Evolutionary conservation across 306 rosid genomes (phyloP).

Genomic region (Alnus rubra): DNA sequence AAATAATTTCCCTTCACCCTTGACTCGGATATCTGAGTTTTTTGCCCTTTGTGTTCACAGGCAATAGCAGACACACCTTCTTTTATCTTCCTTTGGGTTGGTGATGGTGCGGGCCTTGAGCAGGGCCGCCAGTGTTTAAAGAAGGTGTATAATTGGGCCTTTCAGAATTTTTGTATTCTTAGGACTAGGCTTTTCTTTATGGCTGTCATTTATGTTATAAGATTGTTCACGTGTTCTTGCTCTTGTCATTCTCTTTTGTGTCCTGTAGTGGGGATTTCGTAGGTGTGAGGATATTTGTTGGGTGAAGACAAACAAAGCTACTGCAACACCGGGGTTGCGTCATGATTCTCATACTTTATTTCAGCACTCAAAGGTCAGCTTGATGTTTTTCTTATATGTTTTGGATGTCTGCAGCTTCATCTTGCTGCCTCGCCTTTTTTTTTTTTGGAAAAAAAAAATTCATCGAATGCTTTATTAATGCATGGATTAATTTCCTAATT

Average conservation of each 20-base stretch:
- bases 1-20: slow-evolving; percentile 17
- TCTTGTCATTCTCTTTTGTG: slow-evolving; percentile 22
- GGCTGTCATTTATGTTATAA: slow-evolving; percentile 21
- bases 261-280: slow-evolving; percentile 94
- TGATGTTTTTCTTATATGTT: slow-evolving; percentile 1
- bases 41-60: slow-evolving; percentile 41
- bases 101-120: slow-evolving; percentile 97
- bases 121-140: slow-evolving; percentile 99
- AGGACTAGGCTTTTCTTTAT: slow-evolving; percentile 7
- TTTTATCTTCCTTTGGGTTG: slow-evolving; percentile 99
- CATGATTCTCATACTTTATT: slow-evolving; percentile 95
- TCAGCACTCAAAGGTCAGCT: slow-evolving; percentile 96
- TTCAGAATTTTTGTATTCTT: neutral
- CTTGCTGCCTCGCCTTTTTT: slow-evolving; percentile 5
- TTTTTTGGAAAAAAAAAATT: neutral
- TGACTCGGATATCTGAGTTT: slow-evolving; percentile 32
- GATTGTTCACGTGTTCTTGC: slow-evolving; percentile 13
- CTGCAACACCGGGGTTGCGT: slow-evolving; percentile 86
- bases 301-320: slow-evolving; percentile 96
- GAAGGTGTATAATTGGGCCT: slow-evolving; percentile 57
- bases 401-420: slow-evolving; percentile 15
- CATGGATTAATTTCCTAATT: slow-evolving; percentile 4
- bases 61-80: slow-evolving; percentile 99
- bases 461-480: slow-evolving; percentile 1
- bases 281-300: slow-evolving; percentile 99